Evolutionary conservation across 139 green algal genomes (phyloP).

Genomic region (Desmodesmus armatus): DNA sequence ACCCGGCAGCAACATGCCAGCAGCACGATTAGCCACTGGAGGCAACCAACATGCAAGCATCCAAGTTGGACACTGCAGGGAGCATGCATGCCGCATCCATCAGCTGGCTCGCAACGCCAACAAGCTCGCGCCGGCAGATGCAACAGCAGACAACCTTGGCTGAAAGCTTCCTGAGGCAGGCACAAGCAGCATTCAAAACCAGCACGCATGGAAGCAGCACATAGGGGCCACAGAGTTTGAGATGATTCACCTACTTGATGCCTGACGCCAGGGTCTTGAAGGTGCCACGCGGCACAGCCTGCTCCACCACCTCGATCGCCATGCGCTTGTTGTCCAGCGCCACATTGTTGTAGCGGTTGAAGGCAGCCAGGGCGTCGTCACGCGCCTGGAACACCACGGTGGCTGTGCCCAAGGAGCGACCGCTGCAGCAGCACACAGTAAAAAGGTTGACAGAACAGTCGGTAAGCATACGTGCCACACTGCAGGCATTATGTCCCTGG

Average conservation of each 20-base stretch:
- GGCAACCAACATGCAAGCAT: too few species aligned
- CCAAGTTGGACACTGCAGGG: too few species aligned
- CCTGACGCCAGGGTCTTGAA: slow-evolving; percentile 56
- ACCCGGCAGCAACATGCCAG: not conserved
- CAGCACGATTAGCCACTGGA: too few species aligned
- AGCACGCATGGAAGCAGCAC: not conserved
- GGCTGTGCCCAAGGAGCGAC: slow-evolving; percentile 59
- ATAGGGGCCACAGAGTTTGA: too few species aligned
- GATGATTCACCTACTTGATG: slow-evolving; percentile 51
- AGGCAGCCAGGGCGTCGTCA: slow-evolving; percentile 49
- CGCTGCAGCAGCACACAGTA: slow-evolving; percentile 39
- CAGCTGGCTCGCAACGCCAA: too few species aligned
- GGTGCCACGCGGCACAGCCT: slow-evolving; percentile 25
- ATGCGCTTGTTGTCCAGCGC: slow-evolving; percentile 71
- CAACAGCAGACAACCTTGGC: too few species aligned
- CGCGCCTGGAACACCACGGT: slow-evolving; percentile 62
- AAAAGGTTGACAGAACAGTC: not conserved
- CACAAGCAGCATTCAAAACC: too few species aligned
- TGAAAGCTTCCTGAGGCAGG: too few species aligned
- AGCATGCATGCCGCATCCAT: too few species aligned
- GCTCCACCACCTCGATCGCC: slow-evolving; percentile 66
- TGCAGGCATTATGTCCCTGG: too few species aligned
- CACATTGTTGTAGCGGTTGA: slow-evolving; percentile 70
- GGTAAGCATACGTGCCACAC: too few species aligned
- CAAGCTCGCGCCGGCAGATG: too few species aligned